Evolutionary conservation across 352 stramenopile species (phyloP).

Genomic region (Aphanomyces astaci): DNA sequence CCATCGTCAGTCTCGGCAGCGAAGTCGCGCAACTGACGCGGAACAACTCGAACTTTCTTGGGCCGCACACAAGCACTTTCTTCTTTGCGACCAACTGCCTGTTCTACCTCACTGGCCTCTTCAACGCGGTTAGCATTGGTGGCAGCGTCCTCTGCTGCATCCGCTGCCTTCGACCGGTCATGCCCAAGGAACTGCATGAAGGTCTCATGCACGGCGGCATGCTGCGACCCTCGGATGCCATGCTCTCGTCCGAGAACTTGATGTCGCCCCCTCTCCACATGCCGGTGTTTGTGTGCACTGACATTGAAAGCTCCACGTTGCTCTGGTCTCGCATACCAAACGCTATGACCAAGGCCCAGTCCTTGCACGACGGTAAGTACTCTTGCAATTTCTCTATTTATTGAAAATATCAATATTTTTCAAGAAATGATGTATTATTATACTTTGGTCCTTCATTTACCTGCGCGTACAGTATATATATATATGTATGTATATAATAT

Average conservation of each 20-base stretch:
- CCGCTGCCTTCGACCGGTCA: slow-evolving; percentile 45
- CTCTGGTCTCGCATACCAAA: slow-evolving; percentile 45
- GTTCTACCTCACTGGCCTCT: slow-evolving; percentile 54
- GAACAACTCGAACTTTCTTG: slow-evolving; percentile 30
- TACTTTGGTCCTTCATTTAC: too few species aligned
- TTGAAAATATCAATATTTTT: too few species aligned
- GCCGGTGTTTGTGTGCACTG: slow-evolving; percentile 72
- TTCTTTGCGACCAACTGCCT: slow-evolving; percentile 30
- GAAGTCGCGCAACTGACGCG: slow-evolving; percentile 32
- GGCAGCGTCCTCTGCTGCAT: slow-evolving; percentile 57
- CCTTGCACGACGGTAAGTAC: slow-evolving; percentile 55
- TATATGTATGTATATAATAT: too few species aligned
- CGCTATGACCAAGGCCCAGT: slow-evolving; percentile 56
- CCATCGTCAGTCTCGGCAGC: slow-evolving; percentile 28
- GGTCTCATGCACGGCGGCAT: slow-evolving; percentile 54
- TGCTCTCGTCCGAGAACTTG: slow-evolving; percentile 27
- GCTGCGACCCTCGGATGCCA: slow-evolving; percentile 33
- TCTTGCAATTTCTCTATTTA: not conserved
- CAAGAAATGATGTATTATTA: too few species aligned
- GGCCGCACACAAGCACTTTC: not conserved
- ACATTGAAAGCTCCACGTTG: slow-evolving; percentile 71
- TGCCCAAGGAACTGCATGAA: slow-evolving; percentile 52
- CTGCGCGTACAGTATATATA: too few species aligned
- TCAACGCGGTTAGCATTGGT: slow-evolving; percentile 50
- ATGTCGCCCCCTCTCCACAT: slow-evolving; percentile 36